These are phyloP conservation scores for Pythium coloratum DNA, from an alignment of 352 stramenopile species.

Conservation along the genomic window DNA sequence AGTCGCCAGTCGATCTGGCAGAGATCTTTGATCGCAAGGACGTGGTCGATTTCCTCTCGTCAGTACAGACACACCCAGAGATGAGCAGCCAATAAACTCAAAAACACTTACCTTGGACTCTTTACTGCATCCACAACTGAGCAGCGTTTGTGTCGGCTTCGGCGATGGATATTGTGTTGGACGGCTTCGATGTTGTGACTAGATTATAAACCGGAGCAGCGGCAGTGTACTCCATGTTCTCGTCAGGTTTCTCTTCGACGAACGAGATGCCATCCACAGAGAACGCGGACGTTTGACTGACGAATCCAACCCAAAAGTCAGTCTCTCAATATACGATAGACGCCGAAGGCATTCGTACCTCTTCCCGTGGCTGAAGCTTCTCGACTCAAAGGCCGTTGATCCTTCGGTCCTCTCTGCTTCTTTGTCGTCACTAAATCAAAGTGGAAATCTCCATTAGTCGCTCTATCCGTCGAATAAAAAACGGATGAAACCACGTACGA, in stretches of 20 bases:
- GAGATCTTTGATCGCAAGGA: slow-evolving; percentile 45
- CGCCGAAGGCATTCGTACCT: slow-evolving; percentile 29
- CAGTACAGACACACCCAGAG: slow-evolving; percentile 7
- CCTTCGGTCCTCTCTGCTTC: background rate
- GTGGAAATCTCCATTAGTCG: background rate
- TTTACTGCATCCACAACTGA: slow-evolving; percentile 27
- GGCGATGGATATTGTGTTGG: background rate
- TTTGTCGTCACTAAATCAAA: background rate
- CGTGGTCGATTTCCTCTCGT: slow-evolving; percentile 29
- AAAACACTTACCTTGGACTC: background rate
- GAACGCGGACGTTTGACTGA: slow-evolving; percentile 5
- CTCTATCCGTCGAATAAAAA: too few relatives aligned
- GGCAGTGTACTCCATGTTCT: background rate
- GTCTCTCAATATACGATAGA: background rate
- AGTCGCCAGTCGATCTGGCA: slow-evolving; percentile 39
- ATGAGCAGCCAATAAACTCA: background rate
- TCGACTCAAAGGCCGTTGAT: slow-evolving; percentile 42
- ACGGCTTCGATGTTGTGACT: background rate
- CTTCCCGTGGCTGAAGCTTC: slow-evolving; percentile 43
- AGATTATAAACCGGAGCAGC: background rate
- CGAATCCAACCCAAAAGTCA: background rate
- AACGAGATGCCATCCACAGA: slow-evolving; percentile 8
- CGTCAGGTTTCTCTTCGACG: background rate
- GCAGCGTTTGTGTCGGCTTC: slow-evolving; percentile 23
- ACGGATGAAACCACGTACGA: background rate